phyloP scores from a whole-genome alignment of 2,329 filamentous ascomycete genomes.

The Ophiostoma australiae region DNA sequence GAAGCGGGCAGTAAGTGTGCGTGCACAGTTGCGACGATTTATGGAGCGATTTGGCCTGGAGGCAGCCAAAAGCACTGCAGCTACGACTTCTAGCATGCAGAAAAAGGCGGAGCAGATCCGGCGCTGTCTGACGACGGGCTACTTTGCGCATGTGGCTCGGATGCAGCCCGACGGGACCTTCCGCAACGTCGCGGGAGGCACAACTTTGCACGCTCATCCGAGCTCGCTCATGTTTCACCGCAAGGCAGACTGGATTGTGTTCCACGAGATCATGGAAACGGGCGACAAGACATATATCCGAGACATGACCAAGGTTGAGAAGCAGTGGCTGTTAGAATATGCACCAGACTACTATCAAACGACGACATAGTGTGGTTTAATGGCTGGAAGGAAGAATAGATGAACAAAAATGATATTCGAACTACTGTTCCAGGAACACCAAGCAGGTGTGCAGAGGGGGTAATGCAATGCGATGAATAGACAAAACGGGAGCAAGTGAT shows the following conservation, averaged over 20 bases:
- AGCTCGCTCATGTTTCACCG: conserved; percentile 93
- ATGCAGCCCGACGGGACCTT: conserved; percentile 95
- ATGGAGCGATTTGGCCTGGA: conserved; percentile 82
- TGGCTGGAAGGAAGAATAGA: not conserved
- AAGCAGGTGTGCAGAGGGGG: not conserved
- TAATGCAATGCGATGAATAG: not conserved
- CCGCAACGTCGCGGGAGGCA: conserved; percentile 73
- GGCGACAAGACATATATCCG: conserved; percentile 83
- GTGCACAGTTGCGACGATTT: conserved; percentile 79
- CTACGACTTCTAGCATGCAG: not conserved
- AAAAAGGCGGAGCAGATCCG: conserved; percentile 63
- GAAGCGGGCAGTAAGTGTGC: conserved; percentile 75
- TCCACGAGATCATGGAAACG: conserved; percentile 88
- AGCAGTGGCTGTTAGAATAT: conserved; percentile 85
- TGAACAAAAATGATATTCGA: not conserved
- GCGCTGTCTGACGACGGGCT: conserved; percentile 80
- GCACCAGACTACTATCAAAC: conserved; percentile 72
- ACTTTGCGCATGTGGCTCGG: conserved; percentile 85
- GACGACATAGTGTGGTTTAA: not conserved
- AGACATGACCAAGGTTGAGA: conserved; percentile 90
- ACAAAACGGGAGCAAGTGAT: not conserved
- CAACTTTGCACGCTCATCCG: conserved; percentile 79
- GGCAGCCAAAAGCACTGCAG: conserved; percentile 33
- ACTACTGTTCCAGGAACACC: not conserved
- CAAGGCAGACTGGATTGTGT: conserved; percentile 94